Percentiles rank a stretch among this genome's conserved stretches.
Conservation (phyloP, 75 land plant species). For the Pinus taeda region DNA sequence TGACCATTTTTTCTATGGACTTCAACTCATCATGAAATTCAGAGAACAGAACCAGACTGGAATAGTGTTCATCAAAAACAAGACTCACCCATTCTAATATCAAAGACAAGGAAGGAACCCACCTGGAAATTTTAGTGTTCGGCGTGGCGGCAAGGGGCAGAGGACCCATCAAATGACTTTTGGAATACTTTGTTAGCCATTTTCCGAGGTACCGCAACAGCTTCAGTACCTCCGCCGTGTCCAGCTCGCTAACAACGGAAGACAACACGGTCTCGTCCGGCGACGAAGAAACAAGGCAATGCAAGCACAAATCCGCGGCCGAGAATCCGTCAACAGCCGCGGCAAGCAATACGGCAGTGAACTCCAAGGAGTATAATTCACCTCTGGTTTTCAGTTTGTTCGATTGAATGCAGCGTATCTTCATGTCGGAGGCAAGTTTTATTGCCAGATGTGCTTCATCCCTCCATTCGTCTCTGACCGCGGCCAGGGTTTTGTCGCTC, state of each 20-base stretch:
- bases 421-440: slow-evolving; percentile 22
- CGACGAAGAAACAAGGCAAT: no score
- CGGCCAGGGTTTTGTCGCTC: no score
- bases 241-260: no score
- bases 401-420: slow-evolving; percentile 9
- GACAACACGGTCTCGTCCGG: no score
- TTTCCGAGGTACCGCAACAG: no score
- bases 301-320: no score
- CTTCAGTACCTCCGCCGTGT: no score
- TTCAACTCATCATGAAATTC: slow-evolving; percentile 66
- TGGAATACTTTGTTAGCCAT: no score
- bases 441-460: slow-evolving; percentile 24
- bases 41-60: slow-evolving; percentile 43
- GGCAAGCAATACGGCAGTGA: no score
- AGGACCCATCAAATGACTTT: no score
- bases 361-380: no score
- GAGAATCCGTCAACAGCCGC: no score
- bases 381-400: background rate
- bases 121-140: slow-evolving; percentile 22
- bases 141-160: slow-evolving; percentile 18
- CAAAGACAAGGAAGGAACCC: slow-evolving; percentile 50
- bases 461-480: slow-evolving; percentile 55
- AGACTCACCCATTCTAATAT: slow-evolving; percentile 48
- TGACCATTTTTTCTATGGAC: slow-evolving; percentile 30
- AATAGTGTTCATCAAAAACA: slow-evolving; percentile 65